phyloP scores from a whole-genome alignment of 306 rosid species.

The Lotus japonicus region DNA sequence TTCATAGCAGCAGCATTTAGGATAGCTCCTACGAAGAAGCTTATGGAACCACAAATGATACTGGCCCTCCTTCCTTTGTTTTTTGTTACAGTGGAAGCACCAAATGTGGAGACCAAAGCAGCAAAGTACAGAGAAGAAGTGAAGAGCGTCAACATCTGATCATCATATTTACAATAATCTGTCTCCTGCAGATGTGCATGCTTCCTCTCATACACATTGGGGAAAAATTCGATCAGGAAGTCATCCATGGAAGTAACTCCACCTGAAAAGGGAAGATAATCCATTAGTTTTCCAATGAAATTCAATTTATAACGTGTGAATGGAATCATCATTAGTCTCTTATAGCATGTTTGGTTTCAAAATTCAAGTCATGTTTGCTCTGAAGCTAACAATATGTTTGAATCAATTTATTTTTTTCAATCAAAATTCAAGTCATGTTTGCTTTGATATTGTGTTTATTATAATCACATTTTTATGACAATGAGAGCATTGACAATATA shows the following conservation, averaged over 20 bases:
- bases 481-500: too few species aligned
- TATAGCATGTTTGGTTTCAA: too few species aligned
- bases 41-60: constrained; percentile 58
- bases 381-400: too few species aligned
- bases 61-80: constrained; percentile 33
- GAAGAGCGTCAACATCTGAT: constrained; percentile 65
- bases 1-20: constrained; percentile 56
- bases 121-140: constrained; percentile 83
- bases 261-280: constrained; percentile 30
- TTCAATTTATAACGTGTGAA: too few species aligned
- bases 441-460: too few species aligned
- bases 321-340: too few species aligned
- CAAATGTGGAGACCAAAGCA: constrained; percentile 61
- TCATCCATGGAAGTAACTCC: constrained; percentile 98
- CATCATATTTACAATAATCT: constrained; percentile 84
- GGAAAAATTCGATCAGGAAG: constrained; percentile 70
- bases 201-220: constrained; percentile 59
- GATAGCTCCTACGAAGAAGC: constrained; percentile 63
- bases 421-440: too few species aligned
- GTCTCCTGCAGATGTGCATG: constrained; percentile 61
- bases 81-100: constrained; percentile 45
- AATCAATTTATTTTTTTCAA: too few species aligned
- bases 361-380: too few species aligned
- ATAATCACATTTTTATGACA: too few species aligned
- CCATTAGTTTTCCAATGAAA: neutral